Evolutionary conservation across 1,284 basidiomycete species (phyloP).

Genomic region (Leccinum subrobustum): DNA sequence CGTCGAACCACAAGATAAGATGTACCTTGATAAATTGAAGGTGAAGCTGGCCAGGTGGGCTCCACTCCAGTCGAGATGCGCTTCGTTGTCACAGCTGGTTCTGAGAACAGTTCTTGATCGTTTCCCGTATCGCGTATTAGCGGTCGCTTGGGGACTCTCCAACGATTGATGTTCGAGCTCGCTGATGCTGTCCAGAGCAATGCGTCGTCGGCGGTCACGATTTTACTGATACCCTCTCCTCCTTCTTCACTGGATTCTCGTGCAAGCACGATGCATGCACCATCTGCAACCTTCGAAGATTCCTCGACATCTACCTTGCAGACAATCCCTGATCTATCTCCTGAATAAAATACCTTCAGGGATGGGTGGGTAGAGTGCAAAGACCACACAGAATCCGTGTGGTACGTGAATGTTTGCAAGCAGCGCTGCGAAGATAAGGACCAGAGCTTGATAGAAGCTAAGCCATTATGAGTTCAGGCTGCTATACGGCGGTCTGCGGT

Average conservation of each 20-base stretch:
- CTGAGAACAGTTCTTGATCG: slow-evolving; percentile 14
- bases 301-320: slow-evolving; percentile 89
- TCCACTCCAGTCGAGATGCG: slow-evolving; percentile 25
- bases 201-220: slow-evolving; percentile 83
- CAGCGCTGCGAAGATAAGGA: slow-evolving; percentile 86
- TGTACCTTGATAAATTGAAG: slow-evolving; percentile 25
- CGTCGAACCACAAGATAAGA: neutral
- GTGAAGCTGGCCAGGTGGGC: slow-evolving; percentile 9
- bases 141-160: slow-evolving; percentile 46
- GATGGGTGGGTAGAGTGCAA: slow-evolving; percentile 85
- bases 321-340: slow-evolving; percentile 87
- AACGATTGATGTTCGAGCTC: slow-evolving; percentile 77
- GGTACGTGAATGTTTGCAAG: slow-evolving; percentile 95
- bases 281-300: slow-evolving; percentile 79
- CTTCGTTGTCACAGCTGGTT: slow-evolving; percentile 19
- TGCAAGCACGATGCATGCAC: slow-evolving; percentile 85
- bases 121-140: slow-evolving; percentile 14
- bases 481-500: neutral
- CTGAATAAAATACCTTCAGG: slow-evolving; percentile 93
- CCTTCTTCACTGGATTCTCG: slow-evolving; percentile 50
- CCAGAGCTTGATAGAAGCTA: slow-evolving; percentile 89
- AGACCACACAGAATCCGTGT: slow-evolving; percentile 95
- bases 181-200: slow-evolving; percentile 91
- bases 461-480: slow-evolving; percentile 15
- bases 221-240: slow-evolving; percentile 78